Evolutionary conservation across 306 rosid species (phyloP).

Genomic region (Castanospermum australe): DNA sequence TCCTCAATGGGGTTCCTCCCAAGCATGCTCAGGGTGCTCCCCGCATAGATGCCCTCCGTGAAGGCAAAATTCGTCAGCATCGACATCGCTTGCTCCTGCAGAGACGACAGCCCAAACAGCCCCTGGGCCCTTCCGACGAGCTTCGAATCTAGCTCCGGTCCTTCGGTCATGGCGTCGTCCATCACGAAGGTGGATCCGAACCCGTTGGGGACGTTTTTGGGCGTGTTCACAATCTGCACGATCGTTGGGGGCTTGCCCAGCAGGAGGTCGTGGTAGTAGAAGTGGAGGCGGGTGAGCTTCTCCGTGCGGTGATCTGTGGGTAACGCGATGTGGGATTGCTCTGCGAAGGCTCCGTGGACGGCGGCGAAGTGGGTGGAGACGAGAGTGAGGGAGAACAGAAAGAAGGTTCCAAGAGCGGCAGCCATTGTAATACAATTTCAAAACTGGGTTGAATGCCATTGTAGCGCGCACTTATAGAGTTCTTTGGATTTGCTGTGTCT

Average conservation of each 20-base stretch:
- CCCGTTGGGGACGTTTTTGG: background rate
- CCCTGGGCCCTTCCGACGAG: conserved; percentile 41
- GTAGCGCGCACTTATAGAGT: background rate
- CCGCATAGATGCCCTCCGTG: background rate
- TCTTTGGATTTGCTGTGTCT: background rate
- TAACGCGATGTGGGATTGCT: conserved; percentile 14
- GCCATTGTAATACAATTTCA: background rate
- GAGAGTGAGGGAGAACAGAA: background rate
- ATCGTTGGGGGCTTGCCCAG: conserved; percentile 1
- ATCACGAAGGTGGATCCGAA: conserved; percentile 28
- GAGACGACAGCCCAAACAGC: conserved; percentile 24
- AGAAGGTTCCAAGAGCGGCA: background rate
- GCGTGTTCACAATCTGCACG: conserved; percentile 12
- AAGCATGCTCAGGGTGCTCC: conserved; percentile 32
- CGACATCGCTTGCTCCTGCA: conserved; percentile 23
- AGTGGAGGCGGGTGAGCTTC: conserved; percentile 11
- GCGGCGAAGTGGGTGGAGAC: background rate
- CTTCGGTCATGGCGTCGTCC: conserved; percentile 37
- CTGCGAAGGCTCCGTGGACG: background rate
- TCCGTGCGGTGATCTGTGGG: background rate
- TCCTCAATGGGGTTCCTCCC: conserved; percentile 30
- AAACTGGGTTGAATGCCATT: too few relatives aligned
- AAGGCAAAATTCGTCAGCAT: conserved; percentile 32
- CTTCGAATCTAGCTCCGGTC: conserved; percentile 26
- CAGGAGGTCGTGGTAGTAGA: conserved; percentile 35